Evolutionary conservation across 371 early-diverging fungal species (phyloP).

Genomic region (Apophysomyces ossiformis): DNA sequence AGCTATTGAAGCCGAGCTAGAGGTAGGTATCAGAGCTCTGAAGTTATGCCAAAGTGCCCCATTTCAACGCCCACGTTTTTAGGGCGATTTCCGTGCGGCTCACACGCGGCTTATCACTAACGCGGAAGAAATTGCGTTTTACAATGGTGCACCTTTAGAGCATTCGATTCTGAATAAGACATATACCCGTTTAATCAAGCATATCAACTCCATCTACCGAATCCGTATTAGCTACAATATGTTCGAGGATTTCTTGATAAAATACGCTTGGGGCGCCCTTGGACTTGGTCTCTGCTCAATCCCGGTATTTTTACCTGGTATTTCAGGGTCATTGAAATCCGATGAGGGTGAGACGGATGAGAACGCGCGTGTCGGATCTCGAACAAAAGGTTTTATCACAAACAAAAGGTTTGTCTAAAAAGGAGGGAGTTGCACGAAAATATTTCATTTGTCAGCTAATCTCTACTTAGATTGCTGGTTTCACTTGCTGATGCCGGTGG

Average conservation of each 20-base stretch:
- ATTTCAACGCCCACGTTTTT: neutral
- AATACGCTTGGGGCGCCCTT: constrained; percentile 75
- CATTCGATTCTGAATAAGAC: constrained; percentile 72
- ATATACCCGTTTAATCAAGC: constrained; percentile 73
- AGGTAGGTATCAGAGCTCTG: constrained; percentile 38
- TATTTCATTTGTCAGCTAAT: neutral
- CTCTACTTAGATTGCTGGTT: constrained; percentile 63
- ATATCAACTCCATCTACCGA: constrained; percentile 82
- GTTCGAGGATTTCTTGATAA: constrained; percentile 92
- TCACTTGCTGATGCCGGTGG: constrained; percentile 91
- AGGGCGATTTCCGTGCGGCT: constrained; percentile 86
- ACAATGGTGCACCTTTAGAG: constrained; percentile 79
- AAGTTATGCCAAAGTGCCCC: too few species aligned
- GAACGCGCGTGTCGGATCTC: constrained; percentile 59
- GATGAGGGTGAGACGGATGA: constrained; percentile 28
- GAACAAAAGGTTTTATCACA: constrained; percentile 90
- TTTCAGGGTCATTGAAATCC: constrained; percentile 36
- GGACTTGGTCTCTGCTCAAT: constrained; percentile 78
- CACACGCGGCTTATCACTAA: constrained; percentile 88
- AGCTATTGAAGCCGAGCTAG: constrained; percentile 82
- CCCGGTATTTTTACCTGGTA: constrained; percentile 81
- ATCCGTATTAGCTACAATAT: constrained; percentile 84
- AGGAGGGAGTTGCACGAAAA: neutral
- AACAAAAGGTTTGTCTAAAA: constrained; percentile 69
- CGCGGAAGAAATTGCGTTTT: constrained; percentile 90